Evolutionary conservation across 2,329 filamentous ascomycete genomes (phyloP).

Genomic region (Nemania sp.): DNA sequence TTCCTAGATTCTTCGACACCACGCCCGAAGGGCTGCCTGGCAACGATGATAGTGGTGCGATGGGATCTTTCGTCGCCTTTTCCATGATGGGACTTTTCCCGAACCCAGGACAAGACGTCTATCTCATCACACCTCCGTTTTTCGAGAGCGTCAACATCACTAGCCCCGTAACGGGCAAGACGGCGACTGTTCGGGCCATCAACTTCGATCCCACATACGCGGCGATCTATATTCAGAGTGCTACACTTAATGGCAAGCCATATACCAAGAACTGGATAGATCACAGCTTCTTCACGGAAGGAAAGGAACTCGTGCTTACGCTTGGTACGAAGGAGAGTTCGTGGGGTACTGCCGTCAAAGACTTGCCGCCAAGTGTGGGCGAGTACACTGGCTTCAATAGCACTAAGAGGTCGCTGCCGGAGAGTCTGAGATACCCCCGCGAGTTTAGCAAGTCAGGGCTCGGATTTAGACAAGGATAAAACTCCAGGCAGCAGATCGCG

Average conservation of each 20-base stretch:
- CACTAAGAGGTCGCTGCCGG: conserved; percentile 10
- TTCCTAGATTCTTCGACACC: conserved; percentile 65
- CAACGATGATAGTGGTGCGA: conserved; percentile 72
- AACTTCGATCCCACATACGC: conserved; percentile 64
- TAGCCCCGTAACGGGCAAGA: conserved; percentile 60
- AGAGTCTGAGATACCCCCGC: conserved; percentile 10
- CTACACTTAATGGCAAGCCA: conserved; percentile 60
- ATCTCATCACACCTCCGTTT: conserved; percentile 71
- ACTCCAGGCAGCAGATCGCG: neutral
- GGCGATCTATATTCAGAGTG: conserved; percentile 67
- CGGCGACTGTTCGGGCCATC: conserved; percentile 60
- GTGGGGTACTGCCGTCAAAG: conserved; percentile 63
- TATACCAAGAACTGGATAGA: conserved; percentile 70
- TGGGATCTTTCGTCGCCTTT: conserved; percentile 68
- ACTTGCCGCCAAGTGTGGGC: conserved; percentile 64
- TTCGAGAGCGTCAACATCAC: conserved; percentile 64
- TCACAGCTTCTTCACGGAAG: conserved; percentile 68
- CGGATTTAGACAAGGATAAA: conserved; percentile 12
- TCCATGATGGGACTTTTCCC: conserved; percentile 73
- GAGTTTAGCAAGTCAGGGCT: conserved; percentile 9
- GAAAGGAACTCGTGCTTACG: conserved; percentile 64
- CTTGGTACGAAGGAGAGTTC: conserved; percentile 63
- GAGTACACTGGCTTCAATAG: conserved; percentile 41
- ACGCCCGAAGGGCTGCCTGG: conserved; percentile 65
- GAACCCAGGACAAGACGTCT: conserved; percentile 69